Conservation (phyloP, 192 early-diverging fungal species). For the Mortierella hygrophila region DNA sequence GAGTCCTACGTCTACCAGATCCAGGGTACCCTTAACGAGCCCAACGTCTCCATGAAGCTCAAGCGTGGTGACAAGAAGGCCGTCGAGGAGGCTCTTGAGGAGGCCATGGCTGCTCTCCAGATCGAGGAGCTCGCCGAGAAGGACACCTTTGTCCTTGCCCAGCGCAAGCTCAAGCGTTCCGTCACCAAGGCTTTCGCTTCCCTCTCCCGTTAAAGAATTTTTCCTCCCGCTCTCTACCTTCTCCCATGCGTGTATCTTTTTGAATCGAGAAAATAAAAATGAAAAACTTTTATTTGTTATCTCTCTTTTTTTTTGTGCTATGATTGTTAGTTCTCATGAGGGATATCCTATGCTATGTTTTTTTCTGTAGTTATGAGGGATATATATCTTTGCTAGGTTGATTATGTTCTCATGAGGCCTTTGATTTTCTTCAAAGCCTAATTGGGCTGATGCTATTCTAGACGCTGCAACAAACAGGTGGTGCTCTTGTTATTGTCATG, state of each 20-base stretch:
- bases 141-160: constrained; percentile 71
- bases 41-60: constrained; percentile 80
- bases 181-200: constrained; percentile 76
- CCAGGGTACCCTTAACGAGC: constrained; percentile 75
- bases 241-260: neutral
- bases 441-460: neutral
- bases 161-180: constrained; percentile 80
- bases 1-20: constrained; percentile 82
- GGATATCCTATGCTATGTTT: neutral
- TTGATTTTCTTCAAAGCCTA: neutral
- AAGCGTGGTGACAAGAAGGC: constrained; percentile 78
- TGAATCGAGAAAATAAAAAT: constrained; percentile 12
- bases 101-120: constrained; percentile 82
- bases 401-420: neutral
- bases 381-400: neutral
- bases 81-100: constrained; percentile 80
- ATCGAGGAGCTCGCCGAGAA: constrained; percentile 72
- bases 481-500: neutral
- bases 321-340: neutral
- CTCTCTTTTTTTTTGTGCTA: neutral
- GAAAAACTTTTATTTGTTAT: constrained; percentile 17
- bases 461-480: neutral
- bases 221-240: constrained; percentile 7
- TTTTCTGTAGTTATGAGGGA: neutral
- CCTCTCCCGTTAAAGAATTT: constrained; percentile 61